Percentiles rank a stretch among this genome's conserved stretches.
These are phyloP conservation scores for Borovskyia barvae DNA, from an alignment of 208 protist genomes.

Conservation along the genomic window DNA sequence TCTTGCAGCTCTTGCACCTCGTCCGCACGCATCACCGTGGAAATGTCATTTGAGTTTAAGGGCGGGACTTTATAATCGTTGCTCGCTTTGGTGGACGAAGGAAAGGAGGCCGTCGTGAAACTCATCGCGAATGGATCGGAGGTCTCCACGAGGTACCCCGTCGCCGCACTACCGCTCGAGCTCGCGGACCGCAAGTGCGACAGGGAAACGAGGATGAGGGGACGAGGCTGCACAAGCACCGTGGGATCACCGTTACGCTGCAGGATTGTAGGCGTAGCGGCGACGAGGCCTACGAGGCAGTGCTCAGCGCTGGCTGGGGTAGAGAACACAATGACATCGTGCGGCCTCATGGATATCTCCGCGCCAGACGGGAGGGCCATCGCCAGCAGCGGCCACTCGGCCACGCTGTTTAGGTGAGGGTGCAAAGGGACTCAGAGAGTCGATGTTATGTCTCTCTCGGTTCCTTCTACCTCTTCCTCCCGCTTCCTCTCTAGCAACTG, in stretches of 20 bases:
- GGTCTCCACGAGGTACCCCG: constrained; percentile 4
- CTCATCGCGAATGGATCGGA: constrained; percentile 1
- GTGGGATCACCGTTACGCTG: neutral
- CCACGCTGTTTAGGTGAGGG: neutral
- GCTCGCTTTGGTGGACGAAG: neutral
- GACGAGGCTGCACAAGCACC: constrained; percentile 15
- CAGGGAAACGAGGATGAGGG: constrained; percentile 6
- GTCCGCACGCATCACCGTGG: constrained; percentile 7
- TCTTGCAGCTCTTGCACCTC: constrained; percentile 35
- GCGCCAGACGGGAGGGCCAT: neutral
- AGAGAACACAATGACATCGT: constrained; percentile 2
- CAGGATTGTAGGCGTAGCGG: neutral
- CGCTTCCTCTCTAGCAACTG: no score
- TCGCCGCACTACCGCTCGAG: neutral
- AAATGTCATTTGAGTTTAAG: neutral
- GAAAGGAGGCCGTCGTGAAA: neutral
- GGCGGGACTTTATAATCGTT: neutral
- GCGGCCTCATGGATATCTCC: neutral
- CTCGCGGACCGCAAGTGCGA: neutral
- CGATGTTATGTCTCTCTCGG: no score
- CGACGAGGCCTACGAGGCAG: constrained; percentile 6
- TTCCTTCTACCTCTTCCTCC: no score
- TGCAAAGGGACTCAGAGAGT: no score
- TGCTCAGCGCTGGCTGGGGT: neutral
- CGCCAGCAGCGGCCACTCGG: neutral